Percentiles rank a stretch among this genome's conserved stretches.
phyloP scores from a whole-genome alignment of 768 basidiomycete genomes.

The Dacryopinax spathularia region DNA sequence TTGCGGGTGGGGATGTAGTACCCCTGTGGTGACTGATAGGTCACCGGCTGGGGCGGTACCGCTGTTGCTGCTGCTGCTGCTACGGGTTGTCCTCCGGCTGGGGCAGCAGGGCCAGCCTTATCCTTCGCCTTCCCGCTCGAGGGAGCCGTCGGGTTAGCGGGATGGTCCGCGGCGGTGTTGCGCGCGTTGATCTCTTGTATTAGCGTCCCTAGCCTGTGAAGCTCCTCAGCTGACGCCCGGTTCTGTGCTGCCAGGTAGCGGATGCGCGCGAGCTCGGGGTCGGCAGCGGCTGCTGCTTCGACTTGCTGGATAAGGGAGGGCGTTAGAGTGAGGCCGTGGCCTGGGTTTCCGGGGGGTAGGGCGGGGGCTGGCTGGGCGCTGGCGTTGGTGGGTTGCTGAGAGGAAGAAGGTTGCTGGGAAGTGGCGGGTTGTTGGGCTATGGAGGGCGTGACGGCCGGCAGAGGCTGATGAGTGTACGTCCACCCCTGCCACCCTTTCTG shows the following conservation, averaged over 20 bases:
- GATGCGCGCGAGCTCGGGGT: slow-evolving; percentile 54
- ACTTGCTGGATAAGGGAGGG: slow-evolving; percentile 49
- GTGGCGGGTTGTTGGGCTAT: neutral
- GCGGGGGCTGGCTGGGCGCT: neutral
- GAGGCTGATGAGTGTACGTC: neutral
- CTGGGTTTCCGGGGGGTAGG: neutral
- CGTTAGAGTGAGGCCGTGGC: slow-evolving; percentile 33
- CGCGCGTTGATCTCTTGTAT: slow-evolving; percentile 40
- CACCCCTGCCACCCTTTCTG: neutral
- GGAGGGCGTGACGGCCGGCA: neutral
- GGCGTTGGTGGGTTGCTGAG: too few relatives aligned
- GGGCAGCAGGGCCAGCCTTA: neutral
- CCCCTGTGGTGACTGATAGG: neutral
- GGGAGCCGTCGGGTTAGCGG: neutral
- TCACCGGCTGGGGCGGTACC: neutral
- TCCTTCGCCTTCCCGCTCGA: too few relatives aligned
- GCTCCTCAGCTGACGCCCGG: slow-evolving; percentile 46
- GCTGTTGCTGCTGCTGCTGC: neutral
- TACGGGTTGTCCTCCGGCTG: neutral
- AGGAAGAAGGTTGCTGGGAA: too few relatives aligned
- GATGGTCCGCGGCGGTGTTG: neutral
- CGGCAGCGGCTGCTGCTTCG: slow-evolving; percentile 46
- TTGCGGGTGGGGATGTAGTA: neutral
- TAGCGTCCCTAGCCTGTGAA: slow-evolving; percentile 55
- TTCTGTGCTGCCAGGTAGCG: slow-evolving; percentile 51